These are phyloP conservation scores for Thalassiosira exigua DNA, from an alignment of 352 stramenopile species.

Conservation along the genomic window DNA sequence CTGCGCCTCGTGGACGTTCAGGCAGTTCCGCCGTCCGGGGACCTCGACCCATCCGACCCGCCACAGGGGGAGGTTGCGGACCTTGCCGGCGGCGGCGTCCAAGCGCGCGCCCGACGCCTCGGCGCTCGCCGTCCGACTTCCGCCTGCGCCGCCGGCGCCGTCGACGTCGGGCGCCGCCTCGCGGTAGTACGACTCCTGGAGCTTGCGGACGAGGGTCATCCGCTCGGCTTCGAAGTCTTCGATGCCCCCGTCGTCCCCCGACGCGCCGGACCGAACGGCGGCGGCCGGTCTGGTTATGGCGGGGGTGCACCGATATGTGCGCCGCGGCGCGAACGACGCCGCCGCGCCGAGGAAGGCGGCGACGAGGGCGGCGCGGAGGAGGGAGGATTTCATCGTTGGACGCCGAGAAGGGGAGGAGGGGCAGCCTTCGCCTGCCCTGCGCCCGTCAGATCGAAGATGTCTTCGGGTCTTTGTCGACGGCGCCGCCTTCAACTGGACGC, in stretches of 20 bases:
- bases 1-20: constrained; percentile 73
- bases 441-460: too few species aligned
- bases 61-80: constrained; percentile 72
- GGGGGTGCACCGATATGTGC: background rate
- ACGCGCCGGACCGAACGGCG: background rate
- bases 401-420: too few species aligned
- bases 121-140: background rate
- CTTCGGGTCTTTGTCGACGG: too few species aligned
- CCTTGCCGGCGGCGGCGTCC: constrained; percentile 52
- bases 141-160: background rate
- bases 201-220: constrained; percentile 68
- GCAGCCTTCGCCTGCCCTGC: too few species aligned
- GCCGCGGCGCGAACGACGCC: background rate
- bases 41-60: constrained; percentile 74
- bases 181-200: constrained; percentile 75
- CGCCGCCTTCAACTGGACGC: too few species aligned
- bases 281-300: background rate
- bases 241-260: background rate
- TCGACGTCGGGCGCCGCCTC: too few species aligned
- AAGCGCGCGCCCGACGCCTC: constrained; percentile 13
- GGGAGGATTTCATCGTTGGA: background rate
- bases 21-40: constrained; percentile 75
- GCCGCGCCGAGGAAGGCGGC: too few species aligned
- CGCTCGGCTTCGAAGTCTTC: constrained; percentile 28
- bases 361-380: background rate